Percentiles rank a stretch among this genome's conserved stretches.
phyloP scores from a whole-genome alignment of 164 flowering plant genomes.

The Chimonanthus praecox region DNA sequence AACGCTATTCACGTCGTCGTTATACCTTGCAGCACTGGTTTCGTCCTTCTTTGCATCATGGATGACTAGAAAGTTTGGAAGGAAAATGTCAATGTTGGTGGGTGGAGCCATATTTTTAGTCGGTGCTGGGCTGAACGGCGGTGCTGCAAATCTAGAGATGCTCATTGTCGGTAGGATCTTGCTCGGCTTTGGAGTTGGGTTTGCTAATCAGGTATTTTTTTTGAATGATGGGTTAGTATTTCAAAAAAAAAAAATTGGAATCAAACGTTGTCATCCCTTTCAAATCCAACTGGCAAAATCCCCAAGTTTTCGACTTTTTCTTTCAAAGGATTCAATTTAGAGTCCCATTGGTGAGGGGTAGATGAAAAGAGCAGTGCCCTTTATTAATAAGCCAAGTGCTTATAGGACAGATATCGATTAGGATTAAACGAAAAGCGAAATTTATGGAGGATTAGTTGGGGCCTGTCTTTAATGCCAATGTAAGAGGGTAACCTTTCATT shows the following conservation, averaged over 20 bases:
- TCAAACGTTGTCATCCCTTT: background rate
- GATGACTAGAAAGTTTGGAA: slow-evolving; percentile 20
- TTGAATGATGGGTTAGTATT: background rate
- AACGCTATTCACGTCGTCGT: slow-evolving; percentile 20
- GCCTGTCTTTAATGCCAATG: too few relatives aligned
- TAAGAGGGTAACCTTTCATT: too few relatives aligned
- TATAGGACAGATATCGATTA: too few relatives aligned
- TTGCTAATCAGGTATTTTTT: slow-evolving; percentile 21
- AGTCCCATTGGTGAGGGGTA: too few relatives aligned
- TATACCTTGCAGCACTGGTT: slow-evolving; percentile 21
- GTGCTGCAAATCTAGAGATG: slow-evolving; percentile 18
- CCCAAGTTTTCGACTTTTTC: too few relatives aligned
- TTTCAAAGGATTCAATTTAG: too few relatives aligned
- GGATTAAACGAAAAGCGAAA: too few relatives aligned
- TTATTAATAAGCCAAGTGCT: too few relatives aligned
- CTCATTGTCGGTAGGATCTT: slow-evolving; percentile 25
- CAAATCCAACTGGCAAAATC: too few relatives aligned
- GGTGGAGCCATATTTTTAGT: slow-evolving; percentile 20
- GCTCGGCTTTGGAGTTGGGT: slow-evolving; percentile 29
- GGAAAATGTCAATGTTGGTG: slow-evolving; percentile 18
- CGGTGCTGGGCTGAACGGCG: slow-evolving; percentile 21
- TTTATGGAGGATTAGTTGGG: too few relatives aligned
- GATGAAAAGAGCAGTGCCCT: too few relatives aligned
- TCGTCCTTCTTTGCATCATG: slow-evolving; percentile 25
- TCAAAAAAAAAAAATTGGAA: background rate